Evolutionary conservation across 208 protist genomes (phyloP), one percentile per base, ranked within the genome.

Genomic region (Leishmania lainsoni): DNA sequence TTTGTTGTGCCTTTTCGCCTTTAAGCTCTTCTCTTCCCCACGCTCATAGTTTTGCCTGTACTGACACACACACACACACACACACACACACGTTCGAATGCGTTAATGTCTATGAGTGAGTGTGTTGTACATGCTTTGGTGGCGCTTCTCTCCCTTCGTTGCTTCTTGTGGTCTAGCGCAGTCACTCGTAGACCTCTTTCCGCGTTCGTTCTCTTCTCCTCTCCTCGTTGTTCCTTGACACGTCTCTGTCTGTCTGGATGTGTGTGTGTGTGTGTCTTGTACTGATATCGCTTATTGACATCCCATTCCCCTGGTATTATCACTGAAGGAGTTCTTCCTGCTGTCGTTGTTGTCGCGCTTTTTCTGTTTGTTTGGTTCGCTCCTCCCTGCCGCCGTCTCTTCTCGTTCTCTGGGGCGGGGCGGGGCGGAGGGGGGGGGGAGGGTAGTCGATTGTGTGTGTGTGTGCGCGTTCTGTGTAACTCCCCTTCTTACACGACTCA

Each of bases 141-240:
- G 68, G 68, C 22, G 68, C 42, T 9, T 29, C 20, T 68, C 29
- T 77, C 35, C 9, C 35, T 49, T 58, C n/a, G 5, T 42, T 70
- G 26, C 29, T 26, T 22, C 29, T 80, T n/a, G 35, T 39, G 35
- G 35, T 20, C 39, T 10, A 42, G n/a, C 39, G n/a, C n/a, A 51
- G 32, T 63, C 51, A n/a, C 16, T 39, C n/a, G 48, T 32, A 39
- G 61, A 39, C 61, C 14, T 32, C 22, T 66, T 32, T 63, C 48
- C 63, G 29, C 26, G 39, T 39, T 22, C 71, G 54, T 22, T 68
- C 71, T 16, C 49, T 45, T 77, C 1, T 79, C 48, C 61, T 42
- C 69, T 58, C 71, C 29, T 78, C 72, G n/a, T 61, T 29, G 42
- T 58, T 71, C 59, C 54, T 12, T 75, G 45, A 26, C 39, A 72